Conservation (phyloP, 2,329 filamentous ascomycete genomes). For the Tolypocladium cylindrosporum region DNA sequence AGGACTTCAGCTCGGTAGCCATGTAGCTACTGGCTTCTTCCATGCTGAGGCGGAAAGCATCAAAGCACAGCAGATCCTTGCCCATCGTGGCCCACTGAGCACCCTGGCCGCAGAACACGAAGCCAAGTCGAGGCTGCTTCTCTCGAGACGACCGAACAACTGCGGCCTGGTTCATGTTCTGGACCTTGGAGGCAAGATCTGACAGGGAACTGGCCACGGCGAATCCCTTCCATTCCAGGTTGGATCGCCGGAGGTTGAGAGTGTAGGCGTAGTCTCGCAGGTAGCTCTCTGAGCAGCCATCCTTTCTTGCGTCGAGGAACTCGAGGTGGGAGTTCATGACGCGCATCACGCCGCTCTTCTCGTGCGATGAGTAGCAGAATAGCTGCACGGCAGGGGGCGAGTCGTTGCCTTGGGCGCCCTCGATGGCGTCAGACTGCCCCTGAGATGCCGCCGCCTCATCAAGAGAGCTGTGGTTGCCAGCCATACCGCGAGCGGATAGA, state of each 20-base stretch:
- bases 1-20: conserved; percentile 15
- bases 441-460: not conserved
- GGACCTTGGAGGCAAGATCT: conserved; percentile 22
- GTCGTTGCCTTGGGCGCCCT: not conserved
- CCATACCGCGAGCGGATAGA: conserved; percentile 21
- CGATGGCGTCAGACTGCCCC: not conserved
- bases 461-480: conserved; percentile 25
- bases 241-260: conserved; percentile 32
- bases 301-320: conserved; percentile 15
- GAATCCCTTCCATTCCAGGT: conserved; percentile 30
- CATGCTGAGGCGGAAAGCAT: conserved; percentile 30
- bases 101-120: conserved; percentile 34
- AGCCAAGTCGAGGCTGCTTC: conserved; percentile 22
- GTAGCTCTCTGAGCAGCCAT: conserved; percentile 6
- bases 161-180: conserved; percentile 6
- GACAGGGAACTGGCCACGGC: conserved; percentile 22
- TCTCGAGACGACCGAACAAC: conserved; percentile 14
- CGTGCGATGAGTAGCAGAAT: conserved; percentile 33
- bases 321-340: conserved; percentile 23
- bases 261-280: conserved; percentile 36
- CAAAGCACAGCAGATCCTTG: conserved; percentile 27
- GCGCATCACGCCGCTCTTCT: conserved; percentile 27
- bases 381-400: conserved; percentile 18
- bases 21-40: conserved; percentile 21
- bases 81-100: conserved; percentile 34